Conservation (phyloP, 257 asterid genomes). For the Plantago ovata region DNA sequence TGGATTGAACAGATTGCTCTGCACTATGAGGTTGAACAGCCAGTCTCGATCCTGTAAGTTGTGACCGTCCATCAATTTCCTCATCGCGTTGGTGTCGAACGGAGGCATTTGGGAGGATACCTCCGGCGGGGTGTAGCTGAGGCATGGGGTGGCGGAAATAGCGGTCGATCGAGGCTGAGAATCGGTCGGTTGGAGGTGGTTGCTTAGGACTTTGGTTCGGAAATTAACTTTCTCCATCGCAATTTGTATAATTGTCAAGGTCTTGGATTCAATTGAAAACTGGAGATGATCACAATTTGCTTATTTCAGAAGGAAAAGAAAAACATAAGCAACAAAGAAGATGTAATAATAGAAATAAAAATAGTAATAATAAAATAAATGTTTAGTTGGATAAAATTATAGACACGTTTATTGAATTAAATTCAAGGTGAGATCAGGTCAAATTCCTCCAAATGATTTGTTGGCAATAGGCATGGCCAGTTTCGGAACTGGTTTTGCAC, state of each 20-base stretch:
- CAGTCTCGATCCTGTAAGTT: slow-evolving; percentile 76
- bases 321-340: no score
- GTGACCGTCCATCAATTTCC: slow-evolving; percentile 84
- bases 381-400: no score
- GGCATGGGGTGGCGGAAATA: slow-evolving; percentile 49
- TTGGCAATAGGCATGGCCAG: no score
- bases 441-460: no score
- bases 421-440: no score
- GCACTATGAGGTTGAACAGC: slow-evolving; percentile 69
- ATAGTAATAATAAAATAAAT: no score
- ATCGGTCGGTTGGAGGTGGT: slow-evolving; percentile 42
- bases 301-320: no score
- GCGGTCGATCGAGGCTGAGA: slow-evolving; percentile 17
- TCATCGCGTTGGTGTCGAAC: slow-evolving; percentile 62
- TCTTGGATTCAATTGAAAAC: no score
- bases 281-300: no score
- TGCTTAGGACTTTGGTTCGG: slow-evolving; percentile 56
- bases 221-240: slow-evolving; percentile 52
- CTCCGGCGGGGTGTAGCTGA: slow-evolving; percentile 81
- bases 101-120: slow-evolving; percentile 36
- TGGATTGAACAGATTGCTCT: slow-evolving; percentile 75
- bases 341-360: no score
- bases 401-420: no score
- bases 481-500: no score
- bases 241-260: not conserved